These are phyloP conservation scores for Oryza rufipogon DNA, from an alignment of 176 grass and related monocot species.

Conservation along the genomic window DNA sequence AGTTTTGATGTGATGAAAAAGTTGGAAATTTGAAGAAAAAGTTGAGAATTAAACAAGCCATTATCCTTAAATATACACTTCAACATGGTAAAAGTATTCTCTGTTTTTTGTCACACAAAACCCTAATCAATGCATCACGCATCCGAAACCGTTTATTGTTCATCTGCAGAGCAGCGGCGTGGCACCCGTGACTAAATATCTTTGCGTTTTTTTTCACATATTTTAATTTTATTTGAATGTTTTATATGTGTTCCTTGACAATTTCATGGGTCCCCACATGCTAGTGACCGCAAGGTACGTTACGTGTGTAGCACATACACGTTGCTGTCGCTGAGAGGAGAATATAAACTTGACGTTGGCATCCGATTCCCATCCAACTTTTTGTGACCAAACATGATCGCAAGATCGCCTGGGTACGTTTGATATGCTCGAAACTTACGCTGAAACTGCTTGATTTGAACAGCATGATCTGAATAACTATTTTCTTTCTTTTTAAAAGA, in stretches of 20 bases:
- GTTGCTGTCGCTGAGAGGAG: conserved; percentile 6
- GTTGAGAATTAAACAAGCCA: too few relatives aligned
- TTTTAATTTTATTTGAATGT: neutral
- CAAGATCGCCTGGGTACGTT: conserved; percentile 12
- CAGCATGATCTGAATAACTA: neutral
- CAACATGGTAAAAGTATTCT: neutral
- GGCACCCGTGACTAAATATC: conserved; percentile 43
- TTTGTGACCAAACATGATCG: conserved; percentile 9
- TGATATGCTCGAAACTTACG: conserved; percentile 43
- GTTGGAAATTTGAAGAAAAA: too few relatives aligned
- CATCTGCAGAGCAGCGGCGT: conserved; percentile 22
- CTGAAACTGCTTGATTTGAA: neutral
- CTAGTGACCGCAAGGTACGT: conserved; percentile 19
- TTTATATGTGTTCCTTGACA: conserved; percentile 11
- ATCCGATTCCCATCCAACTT: conserved; percentile 48
- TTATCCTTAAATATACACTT: neutral
- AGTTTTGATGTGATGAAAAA: too few relatives aligned
- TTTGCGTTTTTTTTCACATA: neutral
- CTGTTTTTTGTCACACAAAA: neutral
- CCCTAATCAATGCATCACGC: neutral
- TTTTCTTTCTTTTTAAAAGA: neutral
- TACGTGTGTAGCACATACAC: neutral
- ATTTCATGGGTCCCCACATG: conserved; percentile 5
- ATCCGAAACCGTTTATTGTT: neutral
- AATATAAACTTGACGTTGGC: conserved; percentile 43